Evolutionary conservation across 257 asterid genomes (phyloP).

Genomic region (Scutellaria baicalensis): DNA sequence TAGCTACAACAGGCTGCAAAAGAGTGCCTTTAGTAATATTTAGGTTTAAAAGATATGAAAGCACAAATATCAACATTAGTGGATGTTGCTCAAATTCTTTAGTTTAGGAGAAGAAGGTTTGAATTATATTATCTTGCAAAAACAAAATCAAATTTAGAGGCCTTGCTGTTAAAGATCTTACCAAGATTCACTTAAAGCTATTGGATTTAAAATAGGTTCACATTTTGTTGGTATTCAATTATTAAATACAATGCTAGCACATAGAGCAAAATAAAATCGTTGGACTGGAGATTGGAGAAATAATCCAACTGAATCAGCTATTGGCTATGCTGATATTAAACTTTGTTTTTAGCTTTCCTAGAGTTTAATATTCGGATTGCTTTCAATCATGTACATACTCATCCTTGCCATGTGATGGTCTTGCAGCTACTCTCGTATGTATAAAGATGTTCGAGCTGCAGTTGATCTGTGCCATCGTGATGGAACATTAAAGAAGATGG

Average conservation of each 20-base stretch:
- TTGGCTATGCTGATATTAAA: not conserved
- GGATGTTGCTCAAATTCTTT: not conserved
- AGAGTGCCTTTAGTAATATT: not conserved
- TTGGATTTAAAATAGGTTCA: not conserved
- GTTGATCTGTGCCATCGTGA: constrained; percentile 99
- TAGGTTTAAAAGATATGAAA: not conserved
- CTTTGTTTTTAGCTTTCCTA: not conserved
- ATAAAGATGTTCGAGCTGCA: constrained; percentile 95
- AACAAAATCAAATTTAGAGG: not conserved
- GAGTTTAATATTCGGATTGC: not conserved
- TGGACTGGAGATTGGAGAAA: not conserved
- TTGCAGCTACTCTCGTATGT: constrained; percentile 76
- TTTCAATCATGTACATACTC: not conserved
- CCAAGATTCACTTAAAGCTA: not conserved
- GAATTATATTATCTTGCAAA: not conserved
- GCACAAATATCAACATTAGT: not conserved
- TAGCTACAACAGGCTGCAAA: not conserved
- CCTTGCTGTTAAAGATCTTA: not conserved
- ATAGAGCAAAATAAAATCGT: not conserved
- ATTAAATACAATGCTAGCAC: not conserved
- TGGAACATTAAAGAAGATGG: constrained; percentile 96
- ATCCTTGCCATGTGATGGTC: constrained; percentile 19
- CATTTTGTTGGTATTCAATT: not conserved
- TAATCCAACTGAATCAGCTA: not conserved
- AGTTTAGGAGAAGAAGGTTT: not conserved